Evolutionary conservation across 768 basidiomycete species (phyloP), one percentile per base, ranked within the genome.

Genomic region (Mrakia gelida): DNA sequence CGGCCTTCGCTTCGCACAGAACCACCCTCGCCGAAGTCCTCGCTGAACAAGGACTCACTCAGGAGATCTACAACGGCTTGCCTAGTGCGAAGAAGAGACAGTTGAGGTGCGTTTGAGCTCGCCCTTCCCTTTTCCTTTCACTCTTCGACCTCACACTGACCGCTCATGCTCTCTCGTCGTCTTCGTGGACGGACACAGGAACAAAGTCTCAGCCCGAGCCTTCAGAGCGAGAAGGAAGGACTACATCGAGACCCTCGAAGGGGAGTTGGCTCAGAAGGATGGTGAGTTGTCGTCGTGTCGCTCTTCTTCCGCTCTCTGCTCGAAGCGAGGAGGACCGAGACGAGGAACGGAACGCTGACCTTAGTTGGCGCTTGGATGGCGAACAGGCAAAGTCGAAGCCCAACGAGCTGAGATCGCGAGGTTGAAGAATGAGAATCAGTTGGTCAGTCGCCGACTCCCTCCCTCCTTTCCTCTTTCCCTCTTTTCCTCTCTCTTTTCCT

Each of bases 41-140:
- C 30, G 45, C 45, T 11, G 76, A 62, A 45, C 59, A 59, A 38
- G 43, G 52, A 38, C 56, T 72, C 59, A 56, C 76, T 75, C 73
- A 80, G 68, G 10, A 52, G 26, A 43, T 16, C 10, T 56, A 61
- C 80, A 68, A 30, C 28, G 45, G 73, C 45, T 75, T 79, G 75
- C 78, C 81, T 0, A 81, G 81, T 32, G 80, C 67, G 81, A 11
- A 82, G 83, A 23, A 83, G 82, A 79, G 83, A 81, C 41, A 83
- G 82, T 77, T 83, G 81, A 81, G 80, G 83, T 83, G 80, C 81
- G 83, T 82, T 13, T 38, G 38, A 38, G 38, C 38, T 38, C 38
- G 38, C 3, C 38, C 38, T 3, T 38, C 8, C 38, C 38, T n/a
- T n/a, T n/a, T n/a, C n/a, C n/a, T n/a, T n/a, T n/a, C n/a, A n/a